Evolutionary conservation across 2,329 filamentous ascomycete species (phyloP).

Genomic region (Leptographium radiaticola): DNA sequence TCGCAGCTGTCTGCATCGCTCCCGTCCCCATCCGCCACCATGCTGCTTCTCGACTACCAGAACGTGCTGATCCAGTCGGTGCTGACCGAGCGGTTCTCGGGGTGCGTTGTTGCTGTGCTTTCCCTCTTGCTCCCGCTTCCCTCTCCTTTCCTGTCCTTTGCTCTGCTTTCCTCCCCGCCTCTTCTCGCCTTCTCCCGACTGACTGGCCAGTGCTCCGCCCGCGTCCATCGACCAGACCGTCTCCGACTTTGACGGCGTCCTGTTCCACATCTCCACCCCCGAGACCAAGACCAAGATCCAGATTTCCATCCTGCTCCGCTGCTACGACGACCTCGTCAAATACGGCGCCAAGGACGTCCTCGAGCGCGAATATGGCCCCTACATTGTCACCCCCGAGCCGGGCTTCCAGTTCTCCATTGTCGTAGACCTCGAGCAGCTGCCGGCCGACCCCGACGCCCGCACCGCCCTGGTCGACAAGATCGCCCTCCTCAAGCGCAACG

Average conservation of each 20-base stretch:
- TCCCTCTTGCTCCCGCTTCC: neutral
- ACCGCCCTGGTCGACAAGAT: slow-evolving; percentile 81
- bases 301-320: slow-evolving; percentile 89
- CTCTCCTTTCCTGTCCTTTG: slow-evolving; percentile 7
- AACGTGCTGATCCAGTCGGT: slow-evolving; percentile 96
- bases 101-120: slow-evolving; percentile 35
- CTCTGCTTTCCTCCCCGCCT: neutral
- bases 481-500: slow-evolving; percentile 89
- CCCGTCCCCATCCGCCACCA: slow-evolving; percentile 24
- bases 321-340: slow-evolving; percentile 79
- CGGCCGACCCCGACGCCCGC: slow-evolving; percentile 63
- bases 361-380: slow-evolving; percentile 85
- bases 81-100: slow-evolving; percentile 85
- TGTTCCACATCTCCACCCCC: slow-evolving; percentile 95
- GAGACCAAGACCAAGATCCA: slow-evolving; percentile 89
- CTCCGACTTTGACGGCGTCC: slow-evolving; percentile 97
- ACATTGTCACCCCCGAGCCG: slow-evolving; percentile 73
- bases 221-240: slow-evolving; percentile 93
- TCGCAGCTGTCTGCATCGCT: neutral
- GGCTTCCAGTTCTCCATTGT: slow-evolving; percentile 94
- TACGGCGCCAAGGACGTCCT: slow-evolving; percentile 90
- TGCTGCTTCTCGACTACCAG: slow-evolving; percentile 97
- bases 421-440: slow-evolving; percentile 79
- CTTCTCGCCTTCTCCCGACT: neutral
- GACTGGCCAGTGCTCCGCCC: slow-evolving; percentile 54